Evolutionary conservation across 2,329 filamentous ascomycete species (phyloP), one percentile per base, ranked within the genome.

Genomic region (Ceratocystis lukuohia): DNA sequence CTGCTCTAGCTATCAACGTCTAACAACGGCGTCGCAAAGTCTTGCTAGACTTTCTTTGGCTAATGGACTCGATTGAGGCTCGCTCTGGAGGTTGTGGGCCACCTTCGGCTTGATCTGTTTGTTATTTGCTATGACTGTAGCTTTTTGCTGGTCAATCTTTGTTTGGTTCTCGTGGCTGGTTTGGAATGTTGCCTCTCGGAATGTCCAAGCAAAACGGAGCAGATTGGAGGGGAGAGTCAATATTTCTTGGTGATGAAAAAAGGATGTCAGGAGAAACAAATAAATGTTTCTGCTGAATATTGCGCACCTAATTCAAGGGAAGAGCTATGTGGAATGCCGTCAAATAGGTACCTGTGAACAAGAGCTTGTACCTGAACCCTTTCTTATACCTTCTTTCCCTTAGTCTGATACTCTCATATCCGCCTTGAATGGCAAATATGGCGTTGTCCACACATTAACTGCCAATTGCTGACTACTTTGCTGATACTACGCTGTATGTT

Each of bases 391-490:
- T 28, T 48, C 25, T 22, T 15, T 15, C 25, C 20, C 46, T 63
- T 7, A 22, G 28, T 8, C n/a, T 64, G 17, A 62, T 66, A 30
- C n/a, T 48, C 20, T 66, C 45, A 62, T 66, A 63, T 66, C 33
- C 59, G 33, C 20, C 57, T 63, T 59, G 20, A 30, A 41, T 62
- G 46, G 22, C 25, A 15, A 66, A 66, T 63, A 66, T 66, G 65
- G 46, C 44, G 46, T 45, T 65, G 28, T 65, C 48, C 17, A 28
- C n/a, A 59, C 17, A 59, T 46, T 44, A 56, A 45, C 48, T 53
- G 48, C 48, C 22, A 53, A 10, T 5, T 28, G 22, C 48, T 53
- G 22, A 53, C 25, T 10, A 22, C 37, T 41, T 41, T 41, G 12
- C 37, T 4, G 10, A 41, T 41, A 15, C 37, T 41, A 41, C 44